Evolutionary conservation across 345 rosid genomes (phyloP).

Genomic region (Linum tenue): DNA sequence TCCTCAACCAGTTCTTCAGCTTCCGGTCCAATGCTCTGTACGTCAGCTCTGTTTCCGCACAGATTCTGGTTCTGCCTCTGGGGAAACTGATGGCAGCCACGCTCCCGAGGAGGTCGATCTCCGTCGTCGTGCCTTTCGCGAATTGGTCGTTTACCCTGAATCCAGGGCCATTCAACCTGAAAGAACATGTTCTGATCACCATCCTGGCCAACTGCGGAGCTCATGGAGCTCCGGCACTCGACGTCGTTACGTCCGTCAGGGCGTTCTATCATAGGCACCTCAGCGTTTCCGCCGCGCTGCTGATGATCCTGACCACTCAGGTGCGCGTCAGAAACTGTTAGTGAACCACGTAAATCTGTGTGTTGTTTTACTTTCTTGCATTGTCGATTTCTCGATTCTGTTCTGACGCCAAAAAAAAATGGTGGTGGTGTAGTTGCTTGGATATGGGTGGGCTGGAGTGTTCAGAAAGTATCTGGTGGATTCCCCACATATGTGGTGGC

Average conservation of each 20-base stretch:
- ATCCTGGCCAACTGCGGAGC: constrained; percentile 32
- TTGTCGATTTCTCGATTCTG: too few relatives aligned
- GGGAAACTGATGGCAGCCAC: not conserved
- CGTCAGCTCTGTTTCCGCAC: too few relatives aligned
- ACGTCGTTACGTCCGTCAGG: constrained; percentile 34
- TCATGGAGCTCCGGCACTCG: constrained; percentile 33
- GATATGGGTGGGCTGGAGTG: too few relatives aligned
- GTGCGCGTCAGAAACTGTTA: too few relatives aligned
- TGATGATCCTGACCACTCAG: not conserved
- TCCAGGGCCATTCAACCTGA: constrained; percentile 53
- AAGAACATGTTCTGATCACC: constrained; percentile 32
- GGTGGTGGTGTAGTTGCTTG: too few relatives aligned
- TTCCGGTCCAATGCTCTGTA: not conserved
- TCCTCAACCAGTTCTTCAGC: not conserved
- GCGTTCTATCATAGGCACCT: constrained; percentile 37
- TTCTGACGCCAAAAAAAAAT: too few relatives aligned
- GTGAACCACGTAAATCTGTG: too few relatives aligned
- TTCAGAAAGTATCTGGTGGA: too few relatives aligned
- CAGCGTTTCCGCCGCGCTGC: constrained; percentile 11
- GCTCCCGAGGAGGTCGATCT: not conserved
- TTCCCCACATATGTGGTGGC: too few relatives aligned
- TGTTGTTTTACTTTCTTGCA: too few relatives aligned
- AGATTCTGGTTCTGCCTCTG: not conserved
- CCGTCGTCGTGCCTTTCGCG: constrained; percentile 35
- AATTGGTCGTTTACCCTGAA: constrained; percentile 32